A percentile compares a stretch with the other conserved stretches of the same genome.
These are phyloP conservation scores for Tephrocybe sp. DNA, from an alignment of 768 basidiomycete genomes.

Conservation along the genomic window DNA sequence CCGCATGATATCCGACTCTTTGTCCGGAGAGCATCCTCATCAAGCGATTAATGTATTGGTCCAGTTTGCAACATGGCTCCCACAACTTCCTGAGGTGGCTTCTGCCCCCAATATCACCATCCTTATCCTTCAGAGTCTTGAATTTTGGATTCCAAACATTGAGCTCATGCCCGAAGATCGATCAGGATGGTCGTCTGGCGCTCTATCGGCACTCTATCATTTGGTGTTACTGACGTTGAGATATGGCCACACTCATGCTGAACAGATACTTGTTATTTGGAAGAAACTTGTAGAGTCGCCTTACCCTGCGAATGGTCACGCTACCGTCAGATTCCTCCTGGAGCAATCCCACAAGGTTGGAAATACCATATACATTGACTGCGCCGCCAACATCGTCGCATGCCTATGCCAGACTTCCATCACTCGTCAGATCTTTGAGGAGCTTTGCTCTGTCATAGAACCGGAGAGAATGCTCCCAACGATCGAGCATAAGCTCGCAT, in stretches of 20 bases:
- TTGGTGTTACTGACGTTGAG: conserved; percentile 80
- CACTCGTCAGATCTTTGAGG: conserved; percentile 73
- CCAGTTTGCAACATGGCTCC: conserved; percentile 72
- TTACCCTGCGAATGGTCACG: conserved; percentile 71
- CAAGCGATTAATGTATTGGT: conserved; percentile 63
- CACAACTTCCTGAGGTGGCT: conserved; percentile 52
- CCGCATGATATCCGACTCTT: conserved; percentile 68
- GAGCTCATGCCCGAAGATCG: conserved; percentile 63
- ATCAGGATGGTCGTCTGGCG: conserved; percentile 53
- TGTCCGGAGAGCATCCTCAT: conserved; percentile 74
- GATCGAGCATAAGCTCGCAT: conserved; percentile 66
- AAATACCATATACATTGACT: conserved; percentile 71
- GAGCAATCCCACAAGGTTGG: conserved; percentile 87
- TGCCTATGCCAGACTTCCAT: conserved; percentile 77
- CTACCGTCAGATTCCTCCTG: conserved; percentile 77
- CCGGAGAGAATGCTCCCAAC: conserved; percentile 81
- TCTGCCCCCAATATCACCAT: conserved; percentile 45
- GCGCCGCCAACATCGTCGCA: conserved; percentile 79
- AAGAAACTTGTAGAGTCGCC: conserved; percentile 70
- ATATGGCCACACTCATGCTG: conserved; percentile 69
- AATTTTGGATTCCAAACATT: conserved; percentile 81
- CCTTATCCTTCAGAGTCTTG: conserved; percentile 73
- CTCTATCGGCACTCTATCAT: conserved; percentile 69
- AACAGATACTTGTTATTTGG: conserved; percentile 82
- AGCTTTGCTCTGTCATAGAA: conserved; percentile 81